Percentiles rank a stretch among this genome's conserved stretches.
These are phyloP conservation scores for Vachellia collinsii DNA, from an alignment of 306 rosid species.

Conservation along the genomic window DNA sequence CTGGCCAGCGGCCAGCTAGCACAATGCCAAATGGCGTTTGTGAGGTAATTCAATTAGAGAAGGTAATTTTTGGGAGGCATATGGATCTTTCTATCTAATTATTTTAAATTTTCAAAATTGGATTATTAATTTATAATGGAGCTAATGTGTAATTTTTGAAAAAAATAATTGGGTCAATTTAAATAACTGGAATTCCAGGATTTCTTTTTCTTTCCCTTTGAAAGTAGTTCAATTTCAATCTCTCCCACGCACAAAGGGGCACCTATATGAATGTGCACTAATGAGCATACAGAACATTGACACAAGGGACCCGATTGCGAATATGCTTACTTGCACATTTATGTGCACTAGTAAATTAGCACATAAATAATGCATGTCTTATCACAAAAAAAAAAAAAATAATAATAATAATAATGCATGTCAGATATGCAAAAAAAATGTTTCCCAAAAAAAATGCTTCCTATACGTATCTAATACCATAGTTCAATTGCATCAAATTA, in stretches of 20 bases:
- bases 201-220: background rate
- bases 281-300: background rate
- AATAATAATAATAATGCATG: too few relatives aligned
- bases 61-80: background rate
- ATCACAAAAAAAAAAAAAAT: too few relatives aligned
- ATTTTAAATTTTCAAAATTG: background rate
- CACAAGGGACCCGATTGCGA: background rate
- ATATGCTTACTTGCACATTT: too few relatives aligned
- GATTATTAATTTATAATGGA: background rate
- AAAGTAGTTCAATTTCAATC: background rate
- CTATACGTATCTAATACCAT: background rate
- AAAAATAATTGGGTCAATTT: background rate
- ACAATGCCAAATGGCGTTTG: background rate
- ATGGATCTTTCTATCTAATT: background rate
- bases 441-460: too few relatives aligned
- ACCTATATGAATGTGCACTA: background rate
- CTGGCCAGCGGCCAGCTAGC: background rate
- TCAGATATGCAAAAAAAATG: too few relatives aligned
- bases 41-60: background rate
- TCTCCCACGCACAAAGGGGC: background rate
- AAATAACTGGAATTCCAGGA: background rate
- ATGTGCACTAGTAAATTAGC: background rate
- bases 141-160: background rate
- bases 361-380: background rate
- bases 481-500: background rate